Conservation (phyloP, 305 asterid species). For the Fraxinus latifolia region DNA sequence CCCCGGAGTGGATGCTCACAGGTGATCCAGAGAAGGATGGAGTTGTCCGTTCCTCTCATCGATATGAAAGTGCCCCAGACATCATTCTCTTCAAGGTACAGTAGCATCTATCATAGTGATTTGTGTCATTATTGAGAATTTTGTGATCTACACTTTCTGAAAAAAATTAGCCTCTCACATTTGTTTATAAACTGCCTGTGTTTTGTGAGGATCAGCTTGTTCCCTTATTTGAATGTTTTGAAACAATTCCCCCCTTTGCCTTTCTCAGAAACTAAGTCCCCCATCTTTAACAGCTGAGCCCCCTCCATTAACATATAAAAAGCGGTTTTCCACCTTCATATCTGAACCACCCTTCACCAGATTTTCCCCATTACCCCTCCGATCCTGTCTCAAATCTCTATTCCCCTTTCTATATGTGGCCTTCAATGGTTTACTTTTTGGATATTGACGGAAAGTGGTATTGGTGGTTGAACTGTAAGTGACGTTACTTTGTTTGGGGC, state of each 20-base stretch:
- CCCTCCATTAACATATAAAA: not conserved
- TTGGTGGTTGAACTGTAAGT: not conserved
- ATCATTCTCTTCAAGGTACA: slow-evolving; percentile 86
- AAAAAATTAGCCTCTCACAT: slow-evolving; percentile 9
- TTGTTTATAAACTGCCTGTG: not conserved
- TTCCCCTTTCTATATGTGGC: not conserved
- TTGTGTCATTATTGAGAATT: slow-evolving; percentile 7
- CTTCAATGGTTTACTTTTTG: not conserved
- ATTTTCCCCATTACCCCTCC: not conserved
- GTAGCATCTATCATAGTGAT: slow-evolving; percentile 9
- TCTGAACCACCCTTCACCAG: not conserved
- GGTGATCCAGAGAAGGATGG: slow-evolving; percentile 84
- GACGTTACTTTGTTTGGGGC: not conserved
- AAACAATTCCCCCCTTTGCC: not conserved
- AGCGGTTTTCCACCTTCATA: not conserved
- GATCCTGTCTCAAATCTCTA: not conserved
- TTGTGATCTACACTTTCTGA: slow-evolving; percentile 13
- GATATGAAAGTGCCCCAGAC: slow-evolving; percentile 94
- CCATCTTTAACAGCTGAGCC: not conserved
- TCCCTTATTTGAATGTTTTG: not conserved
- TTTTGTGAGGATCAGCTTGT: not conserved
- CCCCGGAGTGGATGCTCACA: slow-evolving; percentile 98
- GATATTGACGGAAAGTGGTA: not conserved
- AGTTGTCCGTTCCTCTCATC: slow-evolving; percentile 88
- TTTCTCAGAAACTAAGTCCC: not conserved